Evolutionary conservation across 1,139 yeast species (phyloP).

Genomic region (Taphrina sp.): DNA sequence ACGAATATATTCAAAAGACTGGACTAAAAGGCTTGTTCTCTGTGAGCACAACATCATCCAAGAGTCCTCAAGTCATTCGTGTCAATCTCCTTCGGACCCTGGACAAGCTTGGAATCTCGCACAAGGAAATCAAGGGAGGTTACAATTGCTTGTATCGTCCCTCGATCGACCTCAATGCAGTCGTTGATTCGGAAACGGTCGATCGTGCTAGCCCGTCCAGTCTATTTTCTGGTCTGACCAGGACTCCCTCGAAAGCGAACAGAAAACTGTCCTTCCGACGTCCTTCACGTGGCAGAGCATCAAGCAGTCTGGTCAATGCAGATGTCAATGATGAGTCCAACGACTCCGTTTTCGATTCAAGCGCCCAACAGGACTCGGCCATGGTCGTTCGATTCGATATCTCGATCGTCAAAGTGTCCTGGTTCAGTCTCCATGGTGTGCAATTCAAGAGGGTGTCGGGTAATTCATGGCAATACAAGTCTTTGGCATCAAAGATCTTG

Average conservation of each 20-base stretch:
- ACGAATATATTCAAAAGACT: constrained; percentile 22
- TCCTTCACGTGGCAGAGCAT: constrained; percentile 12
- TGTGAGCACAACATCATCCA: constrained; percentile 92
- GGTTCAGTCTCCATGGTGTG: constrained; percentile 87
- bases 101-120: constrained; percentile 73
- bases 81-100: constrained; percentile 78
- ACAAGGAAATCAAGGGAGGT: constrained; percentile 91
- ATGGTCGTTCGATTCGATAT: constrained; percentile 83
- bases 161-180: constrained; percentile 36
- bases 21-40: constrained; percentile 89
- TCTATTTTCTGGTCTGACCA: constrained; percentile 3
- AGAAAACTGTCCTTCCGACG: constrained; percentile 29
- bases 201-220: neutral
- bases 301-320: neutral
- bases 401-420: constrained; percentile 87
- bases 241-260: constrained; percentile 16
- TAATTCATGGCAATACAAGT: constrained; percentile 66
- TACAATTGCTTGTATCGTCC: constrained; percentile 78
- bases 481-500: constrained; percentile 33
- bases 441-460: constrained; percentile 92
- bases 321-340: constrained; percentile 19
- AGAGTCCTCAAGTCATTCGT: constrained; percentile 84
- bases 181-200: neutral
- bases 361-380: constrained; percentile 1
- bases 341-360: constrained; percentile 15